These are phyloP conservation scores for Exsudoporus frostii DNA, from an alignment of 768 basidiomycete species.

Conservation along the genomic window DNA sequence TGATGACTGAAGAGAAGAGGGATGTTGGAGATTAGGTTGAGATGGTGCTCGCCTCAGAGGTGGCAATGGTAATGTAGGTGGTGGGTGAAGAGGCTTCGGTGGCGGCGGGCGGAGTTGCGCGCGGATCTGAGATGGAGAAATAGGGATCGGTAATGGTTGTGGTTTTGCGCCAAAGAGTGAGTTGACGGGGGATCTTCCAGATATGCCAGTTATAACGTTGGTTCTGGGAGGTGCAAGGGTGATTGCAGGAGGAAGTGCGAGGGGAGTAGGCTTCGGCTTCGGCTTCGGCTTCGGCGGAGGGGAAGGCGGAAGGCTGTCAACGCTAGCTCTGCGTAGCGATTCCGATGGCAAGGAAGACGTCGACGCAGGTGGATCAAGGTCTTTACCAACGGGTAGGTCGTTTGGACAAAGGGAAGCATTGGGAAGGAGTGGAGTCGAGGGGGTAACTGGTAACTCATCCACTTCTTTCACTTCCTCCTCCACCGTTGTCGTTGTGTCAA, in stretches of 20 bases:
- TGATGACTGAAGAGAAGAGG: slow-evolving; percentile 3
- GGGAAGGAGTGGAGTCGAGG: slow-evolving; percentile 8
- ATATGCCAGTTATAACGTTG: slow-evolving; percentile 21
- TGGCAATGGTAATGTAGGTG: slow-evolving; percentile 23
- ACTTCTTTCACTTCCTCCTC: not conserved
- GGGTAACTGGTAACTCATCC: not conserved
- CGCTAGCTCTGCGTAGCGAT: slow-evolving; percentile 4
- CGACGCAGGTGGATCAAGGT: slow-evolving; percentile 3
- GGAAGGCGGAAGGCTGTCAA: slow-evolving; percentile 20
- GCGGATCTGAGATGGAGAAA: slow-evolving; percentile 27
- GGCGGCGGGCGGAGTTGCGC: slow-evolving; percentile 30
- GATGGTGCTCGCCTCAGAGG: slow-evolving; percentile 17
- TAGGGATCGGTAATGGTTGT: slow-evolving; percentile 26
- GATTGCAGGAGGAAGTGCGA: slow-evolving; percentile 1
- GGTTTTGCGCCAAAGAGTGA: slow-evolving; percentile 23
- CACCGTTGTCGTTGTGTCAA: not conserved
- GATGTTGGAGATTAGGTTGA: slow-evolving; percentile 12
- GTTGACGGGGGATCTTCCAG: slow-evolving; percentile 23
- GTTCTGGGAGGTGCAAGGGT: slow-evolving; percentile 16
- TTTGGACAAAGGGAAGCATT: slow-evolving; percentile 12
- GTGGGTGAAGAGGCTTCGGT: slow-evolving; percentile 17
- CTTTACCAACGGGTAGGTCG: slow-evolving; percentile 11
- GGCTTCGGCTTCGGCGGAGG: slow-evolving; percentile 22
- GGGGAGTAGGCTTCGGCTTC: slow-evolving; percentile 12
- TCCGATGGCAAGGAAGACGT: not conserved